Conservation (phyloP, 345 rosid genomes). For the Pelargonium nanum region DNA sequence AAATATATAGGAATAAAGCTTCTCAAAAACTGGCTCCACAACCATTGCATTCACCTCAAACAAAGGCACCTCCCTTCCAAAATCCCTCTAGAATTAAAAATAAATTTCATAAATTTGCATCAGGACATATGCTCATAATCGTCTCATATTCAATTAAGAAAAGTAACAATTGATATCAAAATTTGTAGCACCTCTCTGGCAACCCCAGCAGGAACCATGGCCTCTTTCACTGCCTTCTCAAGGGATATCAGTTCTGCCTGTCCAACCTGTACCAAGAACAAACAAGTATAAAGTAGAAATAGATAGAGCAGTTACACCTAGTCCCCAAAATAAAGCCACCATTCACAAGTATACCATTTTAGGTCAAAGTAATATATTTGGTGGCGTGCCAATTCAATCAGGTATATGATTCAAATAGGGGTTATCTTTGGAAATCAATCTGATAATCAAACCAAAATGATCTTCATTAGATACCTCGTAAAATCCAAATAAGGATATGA, state of each 20-base stretch:
- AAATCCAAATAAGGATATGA: too few relatives aligned
- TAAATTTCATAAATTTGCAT: conserved; percentile 6
- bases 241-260: conserved; percentile 80
- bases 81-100: conserved; percentile 42
- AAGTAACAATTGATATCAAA: conserved; percentile 3
- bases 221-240: conserved; percentile 75
- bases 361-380: background rate
- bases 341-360: too few relatives aligned
- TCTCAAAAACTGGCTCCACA: conserved; percentile 70
- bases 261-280: conserved; percentile 45
- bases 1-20: conserved; percentile 70
- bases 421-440: background rate
- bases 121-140: background rate
- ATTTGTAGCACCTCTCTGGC: conserved; percentile 66
- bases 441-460: too few relatives aligned
- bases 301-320: background rate
- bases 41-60: conserved; percentile 85
- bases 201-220: conserved; percentile 75
- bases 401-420: background rate
- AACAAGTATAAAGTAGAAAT: background rate
- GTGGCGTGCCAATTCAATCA: background rate
- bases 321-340: background rate
- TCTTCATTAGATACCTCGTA: too few relatives aligned
- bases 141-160: conserved; percentile 2
- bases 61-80: conserved; percentile 83